A percentile compares a stretch with the other conserved stretches of the same genome.
These are phyloP conservation scores for Trypanosoma rangeli DNA, from an alignment of 208 protist species.

Conservation along the genomic window DNA sequence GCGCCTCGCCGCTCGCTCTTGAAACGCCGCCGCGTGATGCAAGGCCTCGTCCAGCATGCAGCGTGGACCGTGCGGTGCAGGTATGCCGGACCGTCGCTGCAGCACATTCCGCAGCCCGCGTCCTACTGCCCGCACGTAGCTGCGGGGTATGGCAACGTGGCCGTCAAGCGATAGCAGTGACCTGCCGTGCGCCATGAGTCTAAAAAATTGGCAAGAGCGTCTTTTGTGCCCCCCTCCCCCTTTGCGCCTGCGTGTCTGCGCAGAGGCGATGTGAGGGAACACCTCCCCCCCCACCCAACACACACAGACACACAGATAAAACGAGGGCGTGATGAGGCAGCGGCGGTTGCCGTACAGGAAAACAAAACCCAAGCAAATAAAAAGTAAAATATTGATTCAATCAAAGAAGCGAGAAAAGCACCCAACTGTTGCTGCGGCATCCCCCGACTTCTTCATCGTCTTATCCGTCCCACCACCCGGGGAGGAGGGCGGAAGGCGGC, in stretches of 20 bases:
- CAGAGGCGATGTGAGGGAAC: background rate
- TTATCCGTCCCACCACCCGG: background rate
- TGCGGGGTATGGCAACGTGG: conserved; percentile 19
- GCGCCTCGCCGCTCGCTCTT: conserved; percentile 5
- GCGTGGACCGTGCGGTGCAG: background rate
- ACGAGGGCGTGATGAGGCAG: too few relatives aligned
- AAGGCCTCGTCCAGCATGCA: conserved; percentile 17
- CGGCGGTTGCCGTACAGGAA: background rate
- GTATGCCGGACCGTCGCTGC: background rate
- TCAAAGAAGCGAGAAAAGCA: too few relatives aligned
- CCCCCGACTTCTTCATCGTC: background rate
- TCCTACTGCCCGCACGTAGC: conserved; percentile 16
- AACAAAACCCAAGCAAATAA: conserved; percentile 9
- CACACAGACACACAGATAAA: background rate
- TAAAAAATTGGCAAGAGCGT: background rate
- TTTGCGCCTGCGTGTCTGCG: background rate
- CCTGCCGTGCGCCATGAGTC: background rate
- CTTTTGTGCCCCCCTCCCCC: background rate
- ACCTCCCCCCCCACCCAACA: too few relatives aligned
- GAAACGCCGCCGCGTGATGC: conserved; percentile 17
- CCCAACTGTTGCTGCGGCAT: too few relatives aligned
- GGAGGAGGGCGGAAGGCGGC: too few relatives aligned
- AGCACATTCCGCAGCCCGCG: conserved; percentile 13
- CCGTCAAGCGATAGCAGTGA: background rate
- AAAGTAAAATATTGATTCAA: too few relatives aligned